Evolutionary conservation across 164 flowering plant species (phyloP).

Genomic region (Macadamia tetraphylla): DNA sequence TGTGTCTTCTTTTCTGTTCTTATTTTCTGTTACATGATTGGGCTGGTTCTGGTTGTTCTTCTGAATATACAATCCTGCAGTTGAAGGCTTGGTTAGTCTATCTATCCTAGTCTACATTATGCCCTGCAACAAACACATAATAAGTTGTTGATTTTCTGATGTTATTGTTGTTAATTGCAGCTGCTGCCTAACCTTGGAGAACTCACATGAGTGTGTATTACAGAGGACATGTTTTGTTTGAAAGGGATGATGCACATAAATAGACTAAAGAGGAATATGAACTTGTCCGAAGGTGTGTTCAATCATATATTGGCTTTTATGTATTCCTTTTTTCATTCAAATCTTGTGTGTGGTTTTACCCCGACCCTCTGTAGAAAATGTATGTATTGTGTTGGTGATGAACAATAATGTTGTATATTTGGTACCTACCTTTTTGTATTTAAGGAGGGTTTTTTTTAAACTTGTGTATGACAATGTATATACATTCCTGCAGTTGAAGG

Average conservation of each 20-base stretch:
- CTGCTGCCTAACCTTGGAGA: conserved; percentile 42
- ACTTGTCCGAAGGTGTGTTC: conserved; percentile 20
- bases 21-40: no score
- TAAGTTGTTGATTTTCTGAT: neutral
- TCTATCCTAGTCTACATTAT: no score
- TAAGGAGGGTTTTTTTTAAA: neutral
- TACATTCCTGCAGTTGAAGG: no score
- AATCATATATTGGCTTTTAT: neutral
- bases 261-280: conserved; percentile 55
- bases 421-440: neutral
- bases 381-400: neutral
- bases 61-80: no score
- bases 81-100: no score
- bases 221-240: conserved; percentile 51
- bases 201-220: conserved; percentile 28
- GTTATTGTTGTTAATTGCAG: conserved; percentile 9
- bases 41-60: no score
- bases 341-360: neutral
- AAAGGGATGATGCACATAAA: conserved; percentile 35
- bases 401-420: neutral
- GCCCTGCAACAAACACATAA: neutral
- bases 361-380: no score
- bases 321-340: neutral
- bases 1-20: no score
- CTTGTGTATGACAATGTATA: neutral